These are phyloP conservation scores for Pythium rhizo-oryzae DNA, from an alignment of 352 stramenopile species.

Conservation along the genomic window DNA sequence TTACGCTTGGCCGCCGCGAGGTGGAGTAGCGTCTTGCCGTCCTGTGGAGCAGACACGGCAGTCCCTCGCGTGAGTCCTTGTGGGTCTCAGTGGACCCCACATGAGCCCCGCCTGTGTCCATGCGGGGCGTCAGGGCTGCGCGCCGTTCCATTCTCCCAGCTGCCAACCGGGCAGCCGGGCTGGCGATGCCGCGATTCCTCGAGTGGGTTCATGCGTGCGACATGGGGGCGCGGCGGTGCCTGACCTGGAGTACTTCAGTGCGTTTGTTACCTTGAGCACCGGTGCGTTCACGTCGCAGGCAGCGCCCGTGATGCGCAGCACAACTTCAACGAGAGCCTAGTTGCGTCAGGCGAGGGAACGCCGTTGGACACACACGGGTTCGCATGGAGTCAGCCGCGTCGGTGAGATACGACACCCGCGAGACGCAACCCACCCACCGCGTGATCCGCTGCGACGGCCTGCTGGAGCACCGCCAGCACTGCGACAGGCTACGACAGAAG, in stretches of 20 bases:
- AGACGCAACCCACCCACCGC: conserved; percentile 8
- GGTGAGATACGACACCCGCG: conserved; percentile 3
- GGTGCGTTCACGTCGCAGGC: conserved; percentile 24
- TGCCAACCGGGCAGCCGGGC: no score
- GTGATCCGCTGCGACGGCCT: conserved; percentile 18
- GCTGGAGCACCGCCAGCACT: conserved; percentile 15
- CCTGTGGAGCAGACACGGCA: conserved; percentile 17
- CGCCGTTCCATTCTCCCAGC: background rate
- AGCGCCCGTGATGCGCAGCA: conserved; percentile 17
- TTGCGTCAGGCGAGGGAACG: background rate
- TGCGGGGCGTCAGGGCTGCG: background rate
- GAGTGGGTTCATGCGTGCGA: conserved; percentile 12
- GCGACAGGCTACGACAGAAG: background rate
- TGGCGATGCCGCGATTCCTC: no score
- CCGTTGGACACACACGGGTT: conserved; percentile 23
- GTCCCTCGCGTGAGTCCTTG: no score
- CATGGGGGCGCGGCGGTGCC: background rate
- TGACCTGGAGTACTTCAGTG: no score
- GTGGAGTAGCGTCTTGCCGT: conserved; percentile 43
- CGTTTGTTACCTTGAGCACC: conserved; percentile 19
- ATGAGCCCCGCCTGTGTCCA: background rate
- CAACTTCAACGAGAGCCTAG: conserved; percentile 11
- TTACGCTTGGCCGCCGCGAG: conserved; percentile 33
- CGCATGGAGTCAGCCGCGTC: background rate
- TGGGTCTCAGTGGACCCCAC: background rate